Evolutionary conservation across 2,329 filamentous ascomycete genomes (phyloP), one percentile per base, ranked within the genome.

Genomic region (Cladophialophora psammophila): DNA sequence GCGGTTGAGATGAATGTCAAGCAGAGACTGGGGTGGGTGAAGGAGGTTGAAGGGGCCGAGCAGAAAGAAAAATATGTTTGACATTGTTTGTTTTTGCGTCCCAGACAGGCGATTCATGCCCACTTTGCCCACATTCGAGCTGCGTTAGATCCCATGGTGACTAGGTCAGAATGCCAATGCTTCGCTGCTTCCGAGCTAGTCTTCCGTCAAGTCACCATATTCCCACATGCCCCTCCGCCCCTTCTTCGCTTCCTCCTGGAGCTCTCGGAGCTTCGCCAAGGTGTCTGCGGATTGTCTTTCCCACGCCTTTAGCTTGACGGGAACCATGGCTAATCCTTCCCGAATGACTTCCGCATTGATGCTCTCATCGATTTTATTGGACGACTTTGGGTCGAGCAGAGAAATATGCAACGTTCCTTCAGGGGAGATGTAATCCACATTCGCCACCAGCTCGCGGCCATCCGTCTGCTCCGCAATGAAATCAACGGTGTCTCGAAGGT

Each of bases 151-250:
- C 45, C 45, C 45, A 13, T 48, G 42, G 6, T 8, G 20, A 20
- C n/a, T 48, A n/a, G 12, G n/a, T 48, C 8, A 48, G n/a, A 8
- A 20, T 48, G 42, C n/a, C n/a, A 20, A 26, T 38, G 32, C 26
- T 36, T 8, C 5, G 34, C 45, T 8, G 32, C 45, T 26, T 36
- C 42, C 4, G 15, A 36, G 20, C 45, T 88, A 93, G 76, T 96
- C 93, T 82, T 97, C 94, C 13, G 93, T 96, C 76, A 97, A 85
- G 78, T 98, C 95, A 73, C 95, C 95, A 80, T 98, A 99, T 86
- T 99, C 95, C 94, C 94, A 99, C 87, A 97, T 95, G 52, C 95
- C 95, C 72, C 88, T 84, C 69, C 93, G 88, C 65, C 89, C 88
- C 63, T 87, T 83, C 86, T 96, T 97, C 4, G 94, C 94, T 78